These are phyloP conservation scores for Dryas octopetala DNA, from an alignment of 306 rosid genomes.

Conservation along the genomic window DNA sequence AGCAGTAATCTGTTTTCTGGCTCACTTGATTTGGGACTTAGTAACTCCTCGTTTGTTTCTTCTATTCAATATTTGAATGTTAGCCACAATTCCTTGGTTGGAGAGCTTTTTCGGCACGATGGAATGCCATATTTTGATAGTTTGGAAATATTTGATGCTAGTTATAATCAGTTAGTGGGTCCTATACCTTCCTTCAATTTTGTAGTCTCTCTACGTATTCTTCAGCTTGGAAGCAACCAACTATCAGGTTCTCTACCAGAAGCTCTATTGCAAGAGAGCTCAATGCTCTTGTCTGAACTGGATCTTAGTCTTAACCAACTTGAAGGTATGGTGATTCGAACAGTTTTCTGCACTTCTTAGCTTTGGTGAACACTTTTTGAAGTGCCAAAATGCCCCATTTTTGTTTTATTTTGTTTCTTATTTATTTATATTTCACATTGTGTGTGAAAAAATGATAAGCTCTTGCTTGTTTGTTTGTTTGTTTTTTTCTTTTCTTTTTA, in stretches of 20 bases:
- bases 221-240: constrained; percentile 61
- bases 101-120: constrained; percentile 74
- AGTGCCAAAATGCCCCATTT: no score
- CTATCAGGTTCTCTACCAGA: constrained; percentile 62
- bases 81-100: constrained; percentile 62
- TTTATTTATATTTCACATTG: not conserved
- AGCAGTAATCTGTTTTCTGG: constrained; percentile 70
- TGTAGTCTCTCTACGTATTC: constrained; percentile 66
- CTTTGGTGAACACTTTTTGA: not conserved
- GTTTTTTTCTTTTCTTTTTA: not conserved
- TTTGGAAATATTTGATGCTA: constrained; percentile 81
- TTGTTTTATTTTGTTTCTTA: not conserved
- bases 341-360: not conserved
- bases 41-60: constrained; percentile 47
- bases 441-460: not conserved
- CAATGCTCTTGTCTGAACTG: constrained; percentile 69
- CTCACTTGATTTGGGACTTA: constrained; percentile 64
- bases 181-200: constrained; percentile 64
- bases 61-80: constrained; percentile 58
- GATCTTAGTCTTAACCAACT: constrained; percentile 75
- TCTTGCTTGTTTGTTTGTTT: not conserved
- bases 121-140: constrained; percentile 79
- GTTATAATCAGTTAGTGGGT: constrained; percentile 61
- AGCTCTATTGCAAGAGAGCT: constrained; percentile 67
- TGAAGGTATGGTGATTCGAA: constrained; percentile 44